Base-by-base conservation (phyloP, 768 basidiomycete genomes). In the Tulasnella sp. region DNA sequence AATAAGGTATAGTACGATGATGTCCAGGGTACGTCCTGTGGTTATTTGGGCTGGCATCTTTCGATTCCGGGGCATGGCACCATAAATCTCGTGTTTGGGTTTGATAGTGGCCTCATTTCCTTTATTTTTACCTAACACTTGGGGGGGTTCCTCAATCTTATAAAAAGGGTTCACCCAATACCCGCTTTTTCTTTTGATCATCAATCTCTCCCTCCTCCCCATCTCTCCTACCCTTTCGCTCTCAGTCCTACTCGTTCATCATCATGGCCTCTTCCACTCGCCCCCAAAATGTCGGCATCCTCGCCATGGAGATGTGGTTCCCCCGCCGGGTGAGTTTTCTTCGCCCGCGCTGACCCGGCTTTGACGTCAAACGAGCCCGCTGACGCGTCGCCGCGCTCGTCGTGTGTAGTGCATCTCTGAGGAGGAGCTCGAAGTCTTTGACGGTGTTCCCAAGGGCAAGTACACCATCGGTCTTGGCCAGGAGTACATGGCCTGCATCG, bases 391-490 rank as follows among this genome's bases (percentile, higher is more conserved):
- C 46, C 37, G 46, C 16, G 3, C 46, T 73, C 69, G 20, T 64
- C 9, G 12, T 75, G n/a, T 37, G 76, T 83, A 98, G 93, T 98
- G 97, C 88, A 94, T 99, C 88, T 96, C 96, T 12, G 96, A 99
- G 87, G 91, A 93, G 77, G 97, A 94, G 82, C 92, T 99, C 75
- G 97, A 99, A 86, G 92, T 89, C 79, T 99, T 94, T 86, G 97
- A 99, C 84, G 94, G 94, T 84, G 97, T 98, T 69, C 88, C 95
- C 80, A 91, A 94, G 84, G 98, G 98, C 81, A 99, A 99, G 88
- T 99, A 99, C 89, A 99, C 98, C 83, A 98, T 99, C 86, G 98
- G 98, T 85, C 92, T 99, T 54, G 98, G 97, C 80, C 96, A 97
- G 86, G 92, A 97, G 86, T 96, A 92, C 89, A 99, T 99, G 98